phyloP scores from a whole-genome alignment of 345 rosid species.

The Crucihimalaya himalaica region DNA sequence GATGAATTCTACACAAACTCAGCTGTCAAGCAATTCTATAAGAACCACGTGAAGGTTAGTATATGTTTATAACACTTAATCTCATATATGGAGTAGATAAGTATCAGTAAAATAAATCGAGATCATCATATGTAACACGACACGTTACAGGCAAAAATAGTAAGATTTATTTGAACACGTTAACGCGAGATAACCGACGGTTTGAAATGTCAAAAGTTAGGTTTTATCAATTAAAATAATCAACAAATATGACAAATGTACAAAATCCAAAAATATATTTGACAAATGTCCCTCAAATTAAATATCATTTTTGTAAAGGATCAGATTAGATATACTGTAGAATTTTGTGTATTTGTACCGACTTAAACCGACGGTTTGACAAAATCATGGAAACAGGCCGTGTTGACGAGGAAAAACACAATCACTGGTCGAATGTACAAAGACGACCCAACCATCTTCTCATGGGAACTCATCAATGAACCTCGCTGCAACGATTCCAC shows the following conservation, averaged over 20 bases:
- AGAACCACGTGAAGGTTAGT: slow-evolving; percentile 68
- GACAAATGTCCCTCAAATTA: not conserved
- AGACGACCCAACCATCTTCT: slow-evolving; percentile 78
- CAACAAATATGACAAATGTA: not conserved
- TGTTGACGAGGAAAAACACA: slow-evolving; percentile 67
- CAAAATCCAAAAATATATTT: not conserved
- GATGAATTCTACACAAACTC: slow-evolving; percentile 72
- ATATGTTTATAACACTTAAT: not conserved
- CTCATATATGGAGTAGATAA: slow-evolving; percentile 2
- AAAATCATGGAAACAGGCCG: slow-evolving; percentile 49
- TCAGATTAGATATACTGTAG: not conserved
- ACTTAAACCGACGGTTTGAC: slow-evolving; percentile 32
- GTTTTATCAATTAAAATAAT: not conserved
- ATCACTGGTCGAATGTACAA: slow-evolving; percentile 64
- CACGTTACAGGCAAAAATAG: slow-evolving; percentile 8
- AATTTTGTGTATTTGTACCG: slow-evolving; percentile 18
- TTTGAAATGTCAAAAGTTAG: slow-evolving; percentile 25
- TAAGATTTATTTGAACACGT: slow-evolving; percentile 21
- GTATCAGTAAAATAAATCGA: not conserved
- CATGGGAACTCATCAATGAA: slow-evolving; percentile 95
- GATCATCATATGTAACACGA: slow-evolving; percentile 27
- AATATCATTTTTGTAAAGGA: not conserved
- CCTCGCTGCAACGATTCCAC: slow-evolving; percentile 62
- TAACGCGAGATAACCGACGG: slow-evolving; percentile 4
- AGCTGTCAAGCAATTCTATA: slow-evolving; percentile 56